Evolutionary conservation across 805 yeast genomes (phyloP).

Genomic region (Cyberlindnera petersonii): DNA sequence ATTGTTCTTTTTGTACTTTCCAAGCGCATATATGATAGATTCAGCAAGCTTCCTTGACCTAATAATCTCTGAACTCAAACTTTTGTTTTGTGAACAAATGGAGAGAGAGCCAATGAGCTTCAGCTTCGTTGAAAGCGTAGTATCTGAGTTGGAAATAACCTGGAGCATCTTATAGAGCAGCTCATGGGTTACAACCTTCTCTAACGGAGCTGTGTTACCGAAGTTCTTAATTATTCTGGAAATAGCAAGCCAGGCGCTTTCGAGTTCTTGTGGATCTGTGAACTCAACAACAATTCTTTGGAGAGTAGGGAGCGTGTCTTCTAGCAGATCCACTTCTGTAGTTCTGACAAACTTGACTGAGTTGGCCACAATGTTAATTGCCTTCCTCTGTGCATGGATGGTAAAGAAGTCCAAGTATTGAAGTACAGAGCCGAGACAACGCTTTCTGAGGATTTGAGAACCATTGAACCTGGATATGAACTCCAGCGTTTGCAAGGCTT

Average conservation of each 20-base stretch:
- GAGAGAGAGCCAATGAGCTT: constrained; percentile 39
- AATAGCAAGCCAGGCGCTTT: constrained; percentile 62
- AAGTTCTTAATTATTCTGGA: constrained; percentile 54
- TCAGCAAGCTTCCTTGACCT: constrained; percentile 45
- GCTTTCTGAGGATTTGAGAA: constrained; percentile 48
- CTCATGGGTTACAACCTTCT: constrained; percentile 37
- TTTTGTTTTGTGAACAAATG: constrained; percentile 38
- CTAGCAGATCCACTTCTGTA: constrained; percentile 43
- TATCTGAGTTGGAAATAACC: constrained; percentile 29
- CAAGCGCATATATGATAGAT: constrained; percentile 45
- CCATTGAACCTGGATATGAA: constrained; percentile 55
- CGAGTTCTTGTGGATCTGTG: constrained; percentile 57
- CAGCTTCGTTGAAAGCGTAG: constrained; percentile 29
- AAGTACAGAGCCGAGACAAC: constrained; percentile 62
- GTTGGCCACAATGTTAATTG: constrained; percentile 68
- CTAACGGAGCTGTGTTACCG: constrained; percentile 41
- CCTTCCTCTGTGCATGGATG: constrained; percentile 81
- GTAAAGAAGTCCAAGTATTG: constrained; percentile 85
- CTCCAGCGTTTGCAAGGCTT: constrained; percentile 73
- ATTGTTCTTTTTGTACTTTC: constrained; percentile 41
- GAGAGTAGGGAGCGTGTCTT: constrained; percentile 56
- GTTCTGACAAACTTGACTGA: constrained; percentile 49
- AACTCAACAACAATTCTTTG: constrained; percentile 49
- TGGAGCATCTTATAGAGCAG: constrained; percentile 33
- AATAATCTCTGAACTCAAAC: constrained; percentile 42